Evolutionary conservation across 371 early-diverging fungal genomes (phyloP).

Genomic region (Mortierella polycephala): DNA sequence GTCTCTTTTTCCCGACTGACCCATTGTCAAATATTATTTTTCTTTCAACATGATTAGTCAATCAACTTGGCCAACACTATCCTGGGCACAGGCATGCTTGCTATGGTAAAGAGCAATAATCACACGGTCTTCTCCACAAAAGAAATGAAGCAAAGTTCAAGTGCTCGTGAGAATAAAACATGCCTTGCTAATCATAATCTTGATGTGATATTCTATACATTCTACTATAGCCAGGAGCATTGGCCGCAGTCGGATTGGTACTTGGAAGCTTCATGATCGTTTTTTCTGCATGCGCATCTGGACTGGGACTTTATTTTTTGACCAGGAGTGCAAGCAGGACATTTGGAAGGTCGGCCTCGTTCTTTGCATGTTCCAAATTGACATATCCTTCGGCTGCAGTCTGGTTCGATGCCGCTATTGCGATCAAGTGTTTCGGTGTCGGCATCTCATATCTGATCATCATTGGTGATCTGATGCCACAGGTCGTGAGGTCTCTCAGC

Average conservation of each 20-base stretch:
- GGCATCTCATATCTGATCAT: conserved; percentile 99
- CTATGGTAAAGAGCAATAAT: conserved; percentile 79
- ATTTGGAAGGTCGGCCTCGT: conserved; percentile 83
- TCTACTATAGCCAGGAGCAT: conserved; percentile 75
- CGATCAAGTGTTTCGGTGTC: conserved; percentile 99
- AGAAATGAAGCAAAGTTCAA: not conserved
- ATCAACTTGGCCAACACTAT: conserved; percentile 95
- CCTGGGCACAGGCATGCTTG: conserved; percentile 96
- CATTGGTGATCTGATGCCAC: conserved; percentile 93
- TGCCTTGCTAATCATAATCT: too few species aligned
- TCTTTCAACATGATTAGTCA: conserved; percentile 26
- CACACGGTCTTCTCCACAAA: not conserved
- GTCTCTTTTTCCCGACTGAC: not conserved
- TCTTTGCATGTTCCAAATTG: conserved; percentile 88
- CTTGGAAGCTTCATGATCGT: conserved; percentile 84
- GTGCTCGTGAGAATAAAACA: too few species aligned
- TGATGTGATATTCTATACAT: not conserved
- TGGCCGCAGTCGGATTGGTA: conserved; percentile 87
- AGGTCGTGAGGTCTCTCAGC: conserved; percentile 61
- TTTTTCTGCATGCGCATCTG: conserved; percentile 80
- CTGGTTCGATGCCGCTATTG: conserved; percentile 96
- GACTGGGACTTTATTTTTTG: conserved; percentile 88
- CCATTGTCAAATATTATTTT: not conserved
- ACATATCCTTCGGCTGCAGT: conserved; percentile 94
- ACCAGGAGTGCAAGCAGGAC: conserved; percentile 78